These are phyloP conservation scores for Wickerhamiella alocasiicola DNA, from an alignment of 805 yeast species.

Conservation along the genomic window DNA sequence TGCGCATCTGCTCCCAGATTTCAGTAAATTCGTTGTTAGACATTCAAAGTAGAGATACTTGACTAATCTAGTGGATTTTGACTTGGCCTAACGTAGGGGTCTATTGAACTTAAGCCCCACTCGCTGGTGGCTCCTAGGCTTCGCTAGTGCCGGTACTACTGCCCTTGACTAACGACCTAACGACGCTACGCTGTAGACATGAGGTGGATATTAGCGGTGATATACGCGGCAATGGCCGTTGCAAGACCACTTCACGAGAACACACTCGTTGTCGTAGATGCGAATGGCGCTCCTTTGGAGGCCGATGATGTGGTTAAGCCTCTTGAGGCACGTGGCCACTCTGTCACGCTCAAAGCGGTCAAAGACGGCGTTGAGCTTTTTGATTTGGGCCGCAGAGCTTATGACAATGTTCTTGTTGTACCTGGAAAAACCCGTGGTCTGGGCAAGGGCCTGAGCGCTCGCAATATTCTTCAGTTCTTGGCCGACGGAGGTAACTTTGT, in stretches of 20 bases:
- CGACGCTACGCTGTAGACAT: too few relatives aligned
- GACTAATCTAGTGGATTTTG: too few relatives aligned
- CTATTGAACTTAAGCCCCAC: too few relatives aligned
- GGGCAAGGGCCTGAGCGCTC: constrained; percentile 32
- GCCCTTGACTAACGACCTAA: neutral
- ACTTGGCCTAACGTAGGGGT: too few relatives aligned
- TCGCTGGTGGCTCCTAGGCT: too few relatives aligned
- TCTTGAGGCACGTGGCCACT: constrained; percentile 28
- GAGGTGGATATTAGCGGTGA: neutral
- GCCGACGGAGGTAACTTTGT: constrained; percentile 65
- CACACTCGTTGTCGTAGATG: constrained; percentile 26
- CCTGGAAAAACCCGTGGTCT: constrained; percentile 39
- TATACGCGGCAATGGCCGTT: constrained; percentile 11
- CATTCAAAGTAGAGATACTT: neutral
- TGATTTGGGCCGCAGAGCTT: constrained; percentile 34
- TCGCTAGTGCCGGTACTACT: neutral
- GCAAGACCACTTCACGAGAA: constrained; percentile 21
- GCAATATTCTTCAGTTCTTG: constrained; percentile 46
- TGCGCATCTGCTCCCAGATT: constrained; percentile 19
- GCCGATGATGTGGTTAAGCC: constrained; percentile 16
- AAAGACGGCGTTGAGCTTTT: constrained; percentile 28
- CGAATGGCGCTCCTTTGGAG: constrained; percentile 15
- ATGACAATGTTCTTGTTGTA: constrained; percentile 45
- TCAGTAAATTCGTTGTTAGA: constrained; percentile 18
- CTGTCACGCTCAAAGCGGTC: constrained; percentile 25